Evolutionary conservation across 208 protist species (phyloP).

Genomic region (Crithidia expoeki): DNA sequence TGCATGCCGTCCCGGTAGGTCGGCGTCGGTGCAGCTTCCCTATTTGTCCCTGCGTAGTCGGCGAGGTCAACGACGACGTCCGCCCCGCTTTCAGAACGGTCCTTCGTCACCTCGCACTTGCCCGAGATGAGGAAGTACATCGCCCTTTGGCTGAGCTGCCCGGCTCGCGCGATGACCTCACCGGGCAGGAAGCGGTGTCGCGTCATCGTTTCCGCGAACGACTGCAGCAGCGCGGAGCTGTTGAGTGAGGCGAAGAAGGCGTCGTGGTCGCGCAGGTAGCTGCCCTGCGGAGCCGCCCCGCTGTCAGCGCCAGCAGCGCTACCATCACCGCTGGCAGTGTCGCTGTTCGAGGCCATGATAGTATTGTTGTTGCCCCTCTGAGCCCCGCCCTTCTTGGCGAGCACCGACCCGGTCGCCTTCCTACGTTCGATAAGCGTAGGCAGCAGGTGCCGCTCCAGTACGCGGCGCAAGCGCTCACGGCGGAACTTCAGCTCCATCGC

Average conservation of each 20-base stretch:
- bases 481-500: conserved; percentile 58
- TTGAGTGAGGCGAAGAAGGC: conserved; percentile 65
- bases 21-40: background rate
- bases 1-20: conserved; percentile 14
- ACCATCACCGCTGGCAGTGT: background rate
- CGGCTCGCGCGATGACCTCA: conserved; percentile 62
- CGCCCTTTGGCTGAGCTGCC: conserved; percentile 51
- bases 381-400: conserved; percentile 17
- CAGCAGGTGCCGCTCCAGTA: conserved; percentile 67
- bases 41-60: background rate
- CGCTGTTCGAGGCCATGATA: background rate
- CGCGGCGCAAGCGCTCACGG: conserved; percentile 47
- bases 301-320: conserved; percentile 10
- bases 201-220: conserved; percentile 64
- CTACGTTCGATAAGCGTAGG: conserved; percentile 64
- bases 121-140: conserved; percentile 86
- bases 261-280: conserved; percentile 60
- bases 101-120: conserved; percentile 60
- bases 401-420: conserved; percentile 45
- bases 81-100: conserved; percentile 25
- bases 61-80: background rate
- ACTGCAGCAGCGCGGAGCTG: conserved; percentile 61
- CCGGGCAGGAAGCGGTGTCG: conserved; percentile 57
- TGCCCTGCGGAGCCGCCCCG: conserved; percentile 34
- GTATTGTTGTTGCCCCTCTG: conserved; percentile 1